Evolutionary conservation across 805 yeast genomes (phyloP).

Genomic region (Kodamaea neixiangensis): DNA sequence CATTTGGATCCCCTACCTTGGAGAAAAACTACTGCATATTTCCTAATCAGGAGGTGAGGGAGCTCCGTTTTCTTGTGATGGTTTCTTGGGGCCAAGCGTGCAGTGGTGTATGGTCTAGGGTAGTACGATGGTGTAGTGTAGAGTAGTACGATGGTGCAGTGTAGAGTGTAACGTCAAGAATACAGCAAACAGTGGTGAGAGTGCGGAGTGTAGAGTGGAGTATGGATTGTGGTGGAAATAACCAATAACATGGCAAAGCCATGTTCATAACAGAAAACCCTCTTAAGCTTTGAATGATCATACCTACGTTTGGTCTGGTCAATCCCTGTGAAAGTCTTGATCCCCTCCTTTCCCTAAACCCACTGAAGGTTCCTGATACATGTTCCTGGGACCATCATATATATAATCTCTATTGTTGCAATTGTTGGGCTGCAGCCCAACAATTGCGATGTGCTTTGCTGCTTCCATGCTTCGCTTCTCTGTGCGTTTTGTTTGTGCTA

Average conservation of each 20-base stretch:
- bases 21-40: constrained; percentile 5
- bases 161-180: too few relatives aligned
- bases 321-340: background rate
- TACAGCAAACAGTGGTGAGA: too few relatives aligned
- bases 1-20: background rate
- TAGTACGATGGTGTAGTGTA: too few relatives aligned
- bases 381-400: background rate
- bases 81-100: background rate
- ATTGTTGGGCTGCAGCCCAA: background rate
- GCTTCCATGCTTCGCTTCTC: too few relatives aligned
- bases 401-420: background rate
- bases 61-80: background rate
- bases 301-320: background rate
- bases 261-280: too few relatives aligned
- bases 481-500: too few relatives aligned
- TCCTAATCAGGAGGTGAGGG: constrained; percentile 2
- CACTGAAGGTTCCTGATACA: background rate
- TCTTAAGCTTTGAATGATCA: background rate
- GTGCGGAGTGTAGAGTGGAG: too few relatives aligned
- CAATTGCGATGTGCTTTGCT: background rate
- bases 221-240: too few relatives aligned
- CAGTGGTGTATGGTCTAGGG: too few relatives aligned
- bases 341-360: background rate
- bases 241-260: too few relatives aligned
- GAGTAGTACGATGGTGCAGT: too few relatives aligned